Base-by-base conservation (phyloP, 2,329 filamentous ascomycete genomes). In the Xylaria sp. region DNA sequence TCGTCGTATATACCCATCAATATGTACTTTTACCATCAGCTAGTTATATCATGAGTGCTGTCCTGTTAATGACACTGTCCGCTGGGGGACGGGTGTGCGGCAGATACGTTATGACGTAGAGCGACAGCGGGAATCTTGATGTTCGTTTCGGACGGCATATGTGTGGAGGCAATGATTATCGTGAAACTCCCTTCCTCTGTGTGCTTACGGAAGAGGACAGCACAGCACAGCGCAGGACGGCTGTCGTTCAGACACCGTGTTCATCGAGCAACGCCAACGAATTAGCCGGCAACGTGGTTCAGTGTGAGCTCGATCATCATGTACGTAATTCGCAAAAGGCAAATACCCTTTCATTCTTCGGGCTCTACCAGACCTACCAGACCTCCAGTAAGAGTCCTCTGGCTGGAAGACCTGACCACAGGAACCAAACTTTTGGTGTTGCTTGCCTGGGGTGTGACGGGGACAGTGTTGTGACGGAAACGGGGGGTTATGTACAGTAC, bases 251-350 rank as follows among this genome's bases (percentile, higher is more conserved):
- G 38, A 47, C 60, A 65, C 63, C 63, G 63, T 65, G 63, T 65
- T 65, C 63, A 57, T 57, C 50, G 21, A 42, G 46, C 38, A 49
- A 28, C 54, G 40, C 21, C 33, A n/a, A 53, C 46, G 23, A 51
- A 56, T 56, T 25, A 23, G 42, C 50, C 50, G 55, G 52, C 43
- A 59, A 65, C 59, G 56, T 65, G 58, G 51, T 50, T 60, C 42
- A 35, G 47, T 54, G 46, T 59, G 55, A 54, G 56, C 63, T 50
- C 57, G 47, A 25, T 59, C 46, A 60, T 65, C 46, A 60, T 65
- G 63, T 65, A 57, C 60, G 60, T 65, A 63, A 65, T 63, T 42
- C 52, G 47, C 51, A 60, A 52, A 46, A 54, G 46, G 61, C 50
- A 59, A 28, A 60, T 56, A 6, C 19, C 40, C 21, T 15, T 46